Conservation (phyloP, 495 filamentous ascomycete genomes). For the Hyaloscypha bicolor region DNA sequence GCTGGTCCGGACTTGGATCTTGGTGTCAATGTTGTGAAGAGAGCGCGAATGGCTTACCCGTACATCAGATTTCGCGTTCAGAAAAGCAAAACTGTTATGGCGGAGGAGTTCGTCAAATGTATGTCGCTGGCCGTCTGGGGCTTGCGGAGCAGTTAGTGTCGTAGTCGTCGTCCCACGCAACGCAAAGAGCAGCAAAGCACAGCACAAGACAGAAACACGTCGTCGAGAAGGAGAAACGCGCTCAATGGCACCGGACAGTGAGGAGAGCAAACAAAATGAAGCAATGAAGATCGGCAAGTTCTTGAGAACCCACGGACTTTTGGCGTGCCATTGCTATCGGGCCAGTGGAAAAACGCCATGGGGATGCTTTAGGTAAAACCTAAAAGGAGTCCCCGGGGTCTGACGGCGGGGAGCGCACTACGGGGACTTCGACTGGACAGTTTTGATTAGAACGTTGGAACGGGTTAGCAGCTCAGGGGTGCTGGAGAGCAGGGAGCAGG, state of each 20-base stretch:
- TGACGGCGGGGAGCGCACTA: background rate
- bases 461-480: background rate
- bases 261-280: constrained; percentile 22
- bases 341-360: constrained; percentile 6
- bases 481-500: background rate
- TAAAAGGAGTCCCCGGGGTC: background rate
- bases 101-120: constrained; percentile 9
- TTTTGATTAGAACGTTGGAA: background rate
- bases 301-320: constrained; percentile 8
- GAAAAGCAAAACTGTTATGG: constrained; percentile 17
- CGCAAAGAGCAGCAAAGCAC: background rate
- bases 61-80: constrained; percentile 8
- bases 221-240: constrained; percentile 7
- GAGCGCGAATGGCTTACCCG: constrained; percentile 12
- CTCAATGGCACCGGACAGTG: constrained; percentile 4
- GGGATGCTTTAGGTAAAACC: background rate
- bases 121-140: constrained; percentile 4
- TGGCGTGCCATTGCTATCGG: constrained; percentile 7
- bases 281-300: constrained; percentile 9
- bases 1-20: background rate
- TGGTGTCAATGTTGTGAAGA: background rate
- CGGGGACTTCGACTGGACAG: background rate
- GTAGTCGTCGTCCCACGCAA: background rate
- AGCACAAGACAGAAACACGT: constrained; percentile 4
- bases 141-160: background rate